phyloP scores from a whole-genome alignment of 768 basidiomycete genomes.

The Mycena capillaripes region DNA sequence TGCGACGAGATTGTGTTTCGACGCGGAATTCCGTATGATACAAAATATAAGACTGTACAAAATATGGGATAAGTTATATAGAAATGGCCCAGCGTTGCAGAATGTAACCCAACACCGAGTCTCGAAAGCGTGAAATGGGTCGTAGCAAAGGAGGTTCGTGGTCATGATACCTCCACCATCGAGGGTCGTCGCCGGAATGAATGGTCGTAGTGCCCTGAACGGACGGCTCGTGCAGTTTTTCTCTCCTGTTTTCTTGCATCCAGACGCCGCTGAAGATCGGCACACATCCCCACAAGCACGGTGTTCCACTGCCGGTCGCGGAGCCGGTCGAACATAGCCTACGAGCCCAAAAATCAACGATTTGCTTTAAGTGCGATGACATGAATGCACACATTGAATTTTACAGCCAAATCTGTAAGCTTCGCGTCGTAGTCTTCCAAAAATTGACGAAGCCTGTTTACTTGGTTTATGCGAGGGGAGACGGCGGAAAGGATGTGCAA shows the following conservation, averaged over 20 bases:
- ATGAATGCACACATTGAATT: conserved; percentile 28
- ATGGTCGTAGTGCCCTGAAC: conserved; percentile 5
- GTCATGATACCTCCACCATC: conserved; percentile 25
- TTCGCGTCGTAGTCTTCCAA: conserved; percentile 29
- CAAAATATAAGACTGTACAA: background rate
- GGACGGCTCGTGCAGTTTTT: conserved; percentile 18
- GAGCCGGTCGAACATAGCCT: conserved; percentile 34
- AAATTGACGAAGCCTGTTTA: conserved; percentile 13
- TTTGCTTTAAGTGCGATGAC: background rate
- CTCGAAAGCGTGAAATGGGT: background rate
- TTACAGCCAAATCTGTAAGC: conserved; percentile 30
- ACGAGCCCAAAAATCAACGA: background rate
- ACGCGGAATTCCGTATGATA: background rate
- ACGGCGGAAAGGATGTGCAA: conserved; percentile 25
- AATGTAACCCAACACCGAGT: background rate
- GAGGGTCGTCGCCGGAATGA: conserved; percentile 15
- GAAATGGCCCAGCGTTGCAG: no score
- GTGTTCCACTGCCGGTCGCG: conserved; percentile 8
- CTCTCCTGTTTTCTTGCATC: conserved; percentile 22
- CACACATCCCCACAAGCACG: background rate
- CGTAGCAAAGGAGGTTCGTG: background rate
- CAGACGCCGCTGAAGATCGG: conserved; percentile 9
- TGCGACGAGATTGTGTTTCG: no score
- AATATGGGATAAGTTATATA: conserved; percentile 3
- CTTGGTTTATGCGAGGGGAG: conserved; percentile 18